Conservation (phyloP, 441 rosid species). For the Corymbia calophylla region DNA sequence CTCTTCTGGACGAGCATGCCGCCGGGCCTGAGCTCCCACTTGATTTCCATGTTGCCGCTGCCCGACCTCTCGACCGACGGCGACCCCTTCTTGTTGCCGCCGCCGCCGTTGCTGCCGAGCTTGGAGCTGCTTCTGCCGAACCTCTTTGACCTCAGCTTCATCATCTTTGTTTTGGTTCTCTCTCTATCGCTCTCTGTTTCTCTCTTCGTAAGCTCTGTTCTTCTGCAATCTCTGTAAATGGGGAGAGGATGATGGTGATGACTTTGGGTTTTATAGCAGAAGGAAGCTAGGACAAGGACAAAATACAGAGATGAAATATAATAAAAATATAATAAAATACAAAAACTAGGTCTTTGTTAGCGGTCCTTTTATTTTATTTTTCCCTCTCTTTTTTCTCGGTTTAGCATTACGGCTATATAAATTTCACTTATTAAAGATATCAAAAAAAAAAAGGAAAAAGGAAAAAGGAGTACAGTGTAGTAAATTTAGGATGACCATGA, state of each 20-base stretch:
- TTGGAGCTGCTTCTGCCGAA: constrained; percentile 55
- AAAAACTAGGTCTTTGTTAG: not conserved
- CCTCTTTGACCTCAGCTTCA: constrained; percentile 69
- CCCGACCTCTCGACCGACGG: constrained; percentile 13
- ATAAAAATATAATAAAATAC: not conserved
- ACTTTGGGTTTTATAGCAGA: constrained; percentile 26
- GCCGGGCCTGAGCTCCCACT: constrained; percentile 92
- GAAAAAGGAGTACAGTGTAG: not conserved
- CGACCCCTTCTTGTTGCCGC: constrained; percentile 12
- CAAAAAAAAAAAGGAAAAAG: accelerated
- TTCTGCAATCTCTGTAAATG: not conserved
- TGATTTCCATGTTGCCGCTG: constrained; percentile 38
- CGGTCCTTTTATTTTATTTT: not conserved
- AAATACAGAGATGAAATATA: constrained; percentile 4
- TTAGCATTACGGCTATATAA: not conserved
- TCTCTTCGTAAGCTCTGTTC: not conserved
- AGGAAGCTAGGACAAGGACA: constrained; percentile 15
- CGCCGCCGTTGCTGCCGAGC: constrained; percentile 22
- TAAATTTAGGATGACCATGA: not conserved
- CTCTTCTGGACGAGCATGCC: constrained; percentile 97
- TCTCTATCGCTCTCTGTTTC: not conserved
- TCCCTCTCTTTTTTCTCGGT: not conserved
- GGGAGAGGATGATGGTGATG: not conserved
- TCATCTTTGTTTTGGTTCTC: constrained; percentile 23
- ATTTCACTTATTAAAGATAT: not conserved